Percentiles rank a stretch among this genome's conserved stretches.
phyloP scores from a whole-genome alignment of 371 early-diverging fungal species.

The Parasitella parasitica region DNA sequence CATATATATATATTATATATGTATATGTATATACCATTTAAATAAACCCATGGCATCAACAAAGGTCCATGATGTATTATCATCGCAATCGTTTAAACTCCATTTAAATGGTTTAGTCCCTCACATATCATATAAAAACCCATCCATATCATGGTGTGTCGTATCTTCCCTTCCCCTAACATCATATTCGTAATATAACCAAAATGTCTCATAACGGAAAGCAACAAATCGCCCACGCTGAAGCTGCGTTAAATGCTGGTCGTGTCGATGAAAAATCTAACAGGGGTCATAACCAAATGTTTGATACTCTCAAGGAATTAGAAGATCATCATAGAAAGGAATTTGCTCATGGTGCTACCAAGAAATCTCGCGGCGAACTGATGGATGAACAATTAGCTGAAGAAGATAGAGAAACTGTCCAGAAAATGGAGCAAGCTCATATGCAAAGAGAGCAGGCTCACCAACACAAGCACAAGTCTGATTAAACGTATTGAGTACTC shows the following conservation, averaged over 20 bases:
- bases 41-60: slow-evolving; percentile 9
- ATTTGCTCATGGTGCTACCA: slow-evolving; percentile 2
- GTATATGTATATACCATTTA: too few species aligned
- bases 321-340: slow-evolving; percentile 1
- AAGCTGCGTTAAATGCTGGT: slow-evolving; percentile 24
- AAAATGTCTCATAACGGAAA: background rate
- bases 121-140: background rate
- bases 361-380: slow-evolving; percentile 15
- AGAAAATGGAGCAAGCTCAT: slow-evolving; percentile 12
- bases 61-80: too few species aligned
- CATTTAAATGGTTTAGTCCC: background rate
- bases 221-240: slow-evolving; percentile 16
- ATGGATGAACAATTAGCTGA: slow-evolving; percentile 19
- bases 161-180: too few species aligned
- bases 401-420: slow-evolving; percentile 17
- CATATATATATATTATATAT: too few species aligned
- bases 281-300: slow-evolving; percentile 21
- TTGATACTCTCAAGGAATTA: slow-evolving; percentile 11
- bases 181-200: background rate
- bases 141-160: too few species aligned
- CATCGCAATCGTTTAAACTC: background rate
- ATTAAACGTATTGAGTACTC: background rate
- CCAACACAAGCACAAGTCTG: background rate
- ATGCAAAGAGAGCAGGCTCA: slow-evolving; percentile 12
- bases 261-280: slow-evolving; percentile 15